Evolutionary conservation across 371 early-diverging fungal genomes (phyloP), one percentile per base, ranked within the genome.

Genomic region (Mucor indicus): DNA sequence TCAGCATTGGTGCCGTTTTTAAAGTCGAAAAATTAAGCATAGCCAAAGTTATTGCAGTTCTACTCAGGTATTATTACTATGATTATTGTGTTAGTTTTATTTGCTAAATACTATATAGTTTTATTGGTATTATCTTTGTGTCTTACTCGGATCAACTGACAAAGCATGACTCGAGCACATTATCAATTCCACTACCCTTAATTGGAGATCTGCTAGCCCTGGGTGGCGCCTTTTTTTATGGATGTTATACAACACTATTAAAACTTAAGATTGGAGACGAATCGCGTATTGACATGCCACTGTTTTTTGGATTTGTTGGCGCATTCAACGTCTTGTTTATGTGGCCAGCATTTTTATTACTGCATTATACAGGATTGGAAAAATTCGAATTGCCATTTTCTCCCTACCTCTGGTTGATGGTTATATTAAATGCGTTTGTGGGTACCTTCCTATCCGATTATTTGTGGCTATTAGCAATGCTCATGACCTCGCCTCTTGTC

Each of bases 241-340:
- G 89, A 4, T 81, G 85, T 52, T 90, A 92, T 66, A 85, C 86
- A 1, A 84, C 84, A 6, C 55, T 90, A 23, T 64, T 91, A 13
- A 91, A 91, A 33, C 53, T 77, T 29, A 78, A 70, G 38, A 81
- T 90, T 45, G 77, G 77, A 35, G 81, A 87, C 50, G 90, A 90
- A 60, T 76, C 74, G 12, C 75, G 86, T 16, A 69, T 92, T 36
- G 72, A 87, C 54, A 82, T 86, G 78, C 83, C 87, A 2, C 57
- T 89, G 36, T 92, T 92, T 50, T 86, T 92, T 62, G 92, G 92
- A 8, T 83, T 81, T 38, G 89, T 92, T 3, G 92, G 93, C 2
- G 52, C 84, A n/a, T 85, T 85, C 44, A 90, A 88, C 60, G 55
- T 83, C 2, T 20, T 87, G 21, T 53, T 86, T 5, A 57, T 91